These are phyloP conservation scores for Solanum tarapatanum DNA, from an alignment of 257 asterid genomes.

Conservation along the genomic window DNA sequence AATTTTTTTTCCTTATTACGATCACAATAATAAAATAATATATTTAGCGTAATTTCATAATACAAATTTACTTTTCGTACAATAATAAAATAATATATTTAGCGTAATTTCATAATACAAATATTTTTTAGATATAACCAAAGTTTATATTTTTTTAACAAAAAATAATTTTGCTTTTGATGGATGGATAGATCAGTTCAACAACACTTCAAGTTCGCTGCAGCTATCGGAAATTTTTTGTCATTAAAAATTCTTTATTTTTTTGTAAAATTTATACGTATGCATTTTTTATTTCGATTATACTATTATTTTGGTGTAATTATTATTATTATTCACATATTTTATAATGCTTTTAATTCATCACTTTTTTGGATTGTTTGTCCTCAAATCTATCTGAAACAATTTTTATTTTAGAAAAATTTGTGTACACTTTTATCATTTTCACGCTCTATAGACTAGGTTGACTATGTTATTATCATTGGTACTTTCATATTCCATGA, in stretches of 20 bases:
- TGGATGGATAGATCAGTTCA: slow-evolving; percentile 40
- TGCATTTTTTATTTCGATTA: background rate
- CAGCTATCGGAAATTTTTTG: slow-evolving; percentile 18
- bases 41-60: too few species aligned
- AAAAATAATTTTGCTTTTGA: background rate
- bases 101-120: too few species aligned
- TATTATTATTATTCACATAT: background rate
- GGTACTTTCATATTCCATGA: background rate
- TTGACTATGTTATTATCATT: background rate
- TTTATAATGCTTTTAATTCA: background rate
- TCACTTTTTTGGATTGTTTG: background rate
- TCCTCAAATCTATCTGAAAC: background rate
- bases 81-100: background rate
- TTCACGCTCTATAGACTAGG: background rate
- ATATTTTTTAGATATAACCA: background rate
- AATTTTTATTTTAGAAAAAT: background rate
- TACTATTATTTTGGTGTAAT: background rate
- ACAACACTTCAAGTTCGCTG: slow-evolving; percentile 37
- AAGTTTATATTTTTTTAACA: background rate
- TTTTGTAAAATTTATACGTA: background rate
- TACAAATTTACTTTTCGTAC: background rate
- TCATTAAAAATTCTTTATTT: background rate
- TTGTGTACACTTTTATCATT: background rate
- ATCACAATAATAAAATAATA: background rate
- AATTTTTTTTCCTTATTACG: background rate